Conservation (phyloP, 768 basidiomycete genomes). For the Podaxis pistillaris region DNA sequence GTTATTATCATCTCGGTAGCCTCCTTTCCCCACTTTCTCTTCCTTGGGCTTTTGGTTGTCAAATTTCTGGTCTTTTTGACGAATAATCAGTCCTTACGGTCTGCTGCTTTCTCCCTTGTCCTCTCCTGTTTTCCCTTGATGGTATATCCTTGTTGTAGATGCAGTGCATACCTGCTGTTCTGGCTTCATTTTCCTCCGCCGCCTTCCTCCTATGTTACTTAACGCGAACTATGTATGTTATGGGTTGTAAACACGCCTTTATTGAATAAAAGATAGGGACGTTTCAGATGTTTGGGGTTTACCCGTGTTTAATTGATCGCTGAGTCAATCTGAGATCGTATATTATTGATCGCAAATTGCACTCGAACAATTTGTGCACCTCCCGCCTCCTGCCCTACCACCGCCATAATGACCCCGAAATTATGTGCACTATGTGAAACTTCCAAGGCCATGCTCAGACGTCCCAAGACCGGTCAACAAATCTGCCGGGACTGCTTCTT, state of each 20-base stretch:
- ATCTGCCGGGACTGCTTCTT: constrained; percentile 97
- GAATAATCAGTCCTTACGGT: not conserved
- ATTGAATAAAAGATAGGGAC: not conserved
- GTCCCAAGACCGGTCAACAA: constrained; percentile 97
- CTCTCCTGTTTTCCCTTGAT: not conserved
- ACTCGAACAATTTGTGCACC: not conserved
- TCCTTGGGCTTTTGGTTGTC: constrained; percentile 3
- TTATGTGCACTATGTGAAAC: constrained; percentile 75
- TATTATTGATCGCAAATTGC: not conserved
- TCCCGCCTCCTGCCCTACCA: not conserved
- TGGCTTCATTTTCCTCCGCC: not conserved
- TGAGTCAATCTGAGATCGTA: constrained; percentile 2
- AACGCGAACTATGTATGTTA: not conserved
- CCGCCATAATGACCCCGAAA: constrained; percentile 67
- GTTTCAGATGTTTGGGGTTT: constrained; percentile 2
- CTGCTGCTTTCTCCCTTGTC: not conserved
- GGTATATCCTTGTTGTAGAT: constrained; percentile 4
- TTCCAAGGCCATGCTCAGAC: constrained; percentile 81
- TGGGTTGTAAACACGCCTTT: constrained; percentile 1
- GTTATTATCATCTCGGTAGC: not conserved
- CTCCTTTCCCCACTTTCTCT: not conserved
- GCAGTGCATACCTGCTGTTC: not conserved
- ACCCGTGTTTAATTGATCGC: constrained; percentile 6
- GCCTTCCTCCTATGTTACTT: not conserved
- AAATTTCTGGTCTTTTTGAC: not conserved